Evolutionary conservation across 345 rosid species (phyloP).

Genomic region (Streptanthus diversifolius): DNA sequence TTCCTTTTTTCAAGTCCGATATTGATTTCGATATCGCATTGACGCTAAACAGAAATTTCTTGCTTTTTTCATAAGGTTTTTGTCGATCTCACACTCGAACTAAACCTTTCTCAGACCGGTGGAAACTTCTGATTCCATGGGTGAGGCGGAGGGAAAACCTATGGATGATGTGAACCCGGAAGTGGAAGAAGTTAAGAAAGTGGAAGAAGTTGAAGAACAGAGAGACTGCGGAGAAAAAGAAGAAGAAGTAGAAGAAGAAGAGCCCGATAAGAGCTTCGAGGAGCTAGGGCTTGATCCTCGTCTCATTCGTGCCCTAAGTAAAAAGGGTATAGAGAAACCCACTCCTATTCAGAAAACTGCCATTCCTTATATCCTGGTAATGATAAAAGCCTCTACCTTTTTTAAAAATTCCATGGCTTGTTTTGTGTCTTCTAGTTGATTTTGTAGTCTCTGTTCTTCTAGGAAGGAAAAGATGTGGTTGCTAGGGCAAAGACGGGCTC

Average conservation of each 20-base stretch:
- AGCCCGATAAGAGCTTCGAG: constrained; percentile 61
- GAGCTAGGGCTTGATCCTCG: constrained; percentile 77
- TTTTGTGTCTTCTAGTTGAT: background rate
- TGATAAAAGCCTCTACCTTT: constrained; percentile 2
- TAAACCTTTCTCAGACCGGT: background rate
- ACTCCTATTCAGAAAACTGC: constrained; percentile 70
- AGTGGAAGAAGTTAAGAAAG: constrained; percentile 1
- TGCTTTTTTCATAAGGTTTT: background rate
- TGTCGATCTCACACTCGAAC: background rate
- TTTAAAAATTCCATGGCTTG: background rate
- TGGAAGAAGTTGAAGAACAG: constrained; percentile 19
- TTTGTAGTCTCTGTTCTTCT: background rate
- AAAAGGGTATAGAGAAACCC: constrained; percentile 67
- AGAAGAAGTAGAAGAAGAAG: constrained; percentile 27
- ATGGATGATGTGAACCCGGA: constrained; percentile 17
- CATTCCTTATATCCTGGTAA: constrained; percentile 68
- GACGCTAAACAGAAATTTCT: too few relatives aligned
- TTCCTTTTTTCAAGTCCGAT: background rate
- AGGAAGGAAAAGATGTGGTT: constrained; percentile 93
- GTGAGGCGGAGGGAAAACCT: constrained; percentile 3
- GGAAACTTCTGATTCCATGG: constrained; percentile 14
- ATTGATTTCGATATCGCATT: too few relatives aligned
- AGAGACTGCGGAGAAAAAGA: constrained; percentile 12
- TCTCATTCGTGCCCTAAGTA: constrained; percentile 64
- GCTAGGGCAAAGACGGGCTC: constrained; percentile 89